Evolutionary conservation across 2,329 filamentous ascomycete genomes (phyloP).

Genomic region (Pyricularia pennisetigena): DNA sequence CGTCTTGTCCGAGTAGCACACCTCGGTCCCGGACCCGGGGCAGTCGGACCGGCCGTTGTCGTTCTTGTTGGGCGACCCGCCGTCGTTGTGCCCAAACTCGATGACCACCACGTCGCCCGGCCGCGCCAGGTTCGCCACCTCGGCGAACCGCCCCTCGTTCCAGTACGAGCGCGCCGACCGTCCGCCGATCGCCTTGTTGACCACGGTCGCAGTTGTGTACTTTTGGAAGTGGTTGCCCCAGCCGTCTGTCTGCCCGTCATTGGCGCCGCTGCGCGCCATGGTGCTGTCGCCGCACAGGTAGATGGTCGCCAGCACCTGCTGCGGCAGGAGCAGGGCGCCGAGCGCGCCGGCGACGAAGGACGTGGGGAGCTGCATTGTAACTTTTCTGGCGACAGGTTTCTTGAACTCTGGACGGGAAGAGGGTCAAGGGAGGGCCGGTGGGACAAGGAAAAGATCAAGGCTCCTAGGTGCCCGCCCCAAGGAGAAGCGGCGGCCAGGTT

Average conservation of each 20-base stretch:
- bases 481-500: too few species aligned
- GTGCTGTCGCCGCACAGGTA: slow-evolving; percentile 47
- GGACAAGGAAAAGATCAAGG: not conserved
- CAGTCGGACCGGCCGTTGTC: slow-evolving; percentile 56
- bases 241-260: slow-evolving; percentile 18
- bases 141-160: slow-evolving; percentile 53
- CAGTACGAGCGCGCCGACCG: slow-evolving; percentile 58
- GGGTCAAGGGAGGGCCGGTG: not conserved
- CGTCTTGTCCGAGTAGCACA: slow-evolving; percentile 33
- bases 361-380: slow-evolving; percentile 2
- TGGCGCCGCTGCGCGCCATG: slow-evolving; percentile 29
- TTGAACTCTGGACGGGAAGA: not conserved
- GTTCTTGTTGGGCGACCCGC: slow-evolving; percentile 35
- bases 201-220: slow-evolving; percentile 32
- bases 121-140: slow-evolving; percentile 37
- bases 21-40: slow-evolving; percentile 38
- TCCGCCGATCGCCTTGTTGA: slow-evolving; percentile 59
- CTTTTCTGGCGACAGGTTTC: not conserved
- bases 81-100: slow-evolving; percentile 65
- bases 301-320: slow-evolving; percentile 22
- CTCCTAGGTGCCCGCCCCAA: not conserved
- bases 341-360: not conserved
- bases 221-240: slow-evolving; percentile 49
- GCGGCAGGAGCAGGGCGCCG: not conserved
- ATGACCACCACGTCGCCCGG: slow-evolving; percentile 55